Conservation (phyloP, 2,329 filamentous ascomycete species). For the Claviceps arundinis region DNA sequence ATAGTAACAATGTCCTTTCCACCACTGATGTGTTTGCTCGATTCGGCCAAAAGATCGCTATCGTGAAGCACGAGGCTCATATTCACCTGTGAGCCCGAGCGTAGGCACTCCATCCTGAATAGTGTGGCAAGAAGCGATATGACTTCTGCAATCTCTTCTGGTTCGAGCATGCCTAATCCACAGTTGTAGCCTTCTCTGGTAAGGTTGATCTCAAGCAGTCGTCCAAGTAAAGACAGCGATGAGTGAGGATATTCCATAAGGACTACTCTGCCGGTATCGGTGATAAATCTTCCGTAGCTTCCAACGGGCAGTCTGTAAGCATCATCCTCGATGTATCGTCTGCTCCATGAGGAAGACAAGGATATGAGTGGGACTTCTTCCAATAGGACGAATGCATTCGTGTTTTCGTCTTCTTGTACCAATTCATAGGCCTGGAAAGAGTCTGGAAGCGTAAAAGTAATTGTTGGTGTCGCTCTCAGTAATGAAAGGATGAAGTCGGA, state of each 20-base stretch:
- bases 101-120: slow-evolving; percentile 39
- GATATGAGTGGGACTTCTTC: slow-evolving; percentile 51
- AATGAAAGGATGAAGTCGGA: slow-evolving; percentile 45
- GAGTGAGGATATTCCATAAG: slow-evolving; percentile 71
- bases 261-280: slow-evolving; percentile 63
- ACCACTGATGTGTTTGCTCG: slow-evolving; percentile 38
- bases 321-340: slow-evolving; percentile 31
- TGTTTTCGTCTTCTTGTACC: slow-evolving; percentile 74
- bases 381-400: slow-evolving; percentile 60
- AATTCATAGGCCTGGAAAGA: slow-evolving; percentile 64
- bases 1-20: slow-evolving; percentile 68
- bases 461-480: slow-evolving; percentile 54
- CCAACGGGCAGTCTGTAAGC: slow-evolving; percentile 50
- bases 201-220: slow-evolving; percentile 56
- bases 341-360: slow-evolving; percentile 30
- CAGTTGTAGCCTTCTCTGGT: slow-evolving; percentile 40
- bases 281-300: slow-evolving; percentile 60
- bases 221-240: slow-evolving; percentile 64
- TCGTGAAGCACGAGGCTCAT: slow-evolving; percentile 21
- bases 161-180: slow-evolving; percentile 39
- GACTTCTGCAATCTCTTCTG: slow-evolving; percentile 56
- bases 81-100: slow-evolving; percentile 13
- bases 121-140: slow-evolving; percentile 62
- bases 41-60: slow-evolving; percentile 39
- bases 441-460: slow-evolving; percentile 65